phyloP scores from a whole-genome alignment of 2,329 filamentous ascomycete genomes.

The Penicillium expansum region DNA sequence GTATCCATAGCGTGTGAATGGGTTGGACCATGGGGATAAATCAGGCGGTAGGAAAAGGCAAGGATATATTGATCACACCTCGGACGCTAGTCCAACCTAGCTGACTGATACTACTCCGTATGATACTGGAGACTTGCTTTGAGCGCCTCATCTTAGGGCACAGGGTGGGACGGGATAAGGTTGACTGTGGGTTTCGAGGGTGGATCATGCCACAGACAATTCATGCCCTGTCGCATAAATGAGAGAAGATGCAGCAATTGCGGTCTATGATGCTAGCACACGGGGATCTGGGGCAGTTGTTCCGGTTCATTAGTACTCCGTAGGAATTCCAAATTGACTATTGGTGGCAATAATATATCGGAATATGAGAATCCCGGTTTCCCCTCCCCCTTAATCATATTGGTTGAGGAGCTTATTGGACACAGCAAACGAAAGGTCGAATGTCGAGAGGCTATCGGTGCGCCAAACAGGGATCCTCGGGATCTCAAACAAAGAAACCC shows the following conservation, averaged over 20 bases:
- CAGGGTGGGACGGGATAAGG: background rate
- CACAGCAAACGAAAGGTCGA: background rate
- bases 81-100: background rate
- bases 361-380: background rate
- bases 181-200: background rate
- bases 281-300: background rate
- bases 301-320: background rate
- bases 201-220: background rate
- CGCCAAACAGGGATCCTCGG: conserved; percentile 4
- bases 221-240: background rate
- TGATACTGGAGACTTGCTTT: background rate
- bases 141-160: background rate
- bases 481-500: conserved; percentile 11
- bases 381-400: background rate
- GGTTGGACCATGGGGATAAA: background rate
- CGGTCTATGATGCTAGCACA: background rate
- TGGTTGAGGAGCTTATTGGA: background rate
- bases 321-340: background rate
- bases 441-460: background rate
- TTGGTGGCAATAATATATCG: background rate
- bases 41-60: background rate
- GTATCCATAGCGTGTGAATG: conserved; percentile 5
- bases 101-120: background rate
- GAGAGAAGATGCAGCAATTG: background rate
- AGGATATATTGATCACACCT: background rate